Percentiles rank a stretch among this genome's conserved stretches.
Evolutionary conservation across 306 rosid genomes (phyloP).

Genomic region (Inga laurina): DNA sequence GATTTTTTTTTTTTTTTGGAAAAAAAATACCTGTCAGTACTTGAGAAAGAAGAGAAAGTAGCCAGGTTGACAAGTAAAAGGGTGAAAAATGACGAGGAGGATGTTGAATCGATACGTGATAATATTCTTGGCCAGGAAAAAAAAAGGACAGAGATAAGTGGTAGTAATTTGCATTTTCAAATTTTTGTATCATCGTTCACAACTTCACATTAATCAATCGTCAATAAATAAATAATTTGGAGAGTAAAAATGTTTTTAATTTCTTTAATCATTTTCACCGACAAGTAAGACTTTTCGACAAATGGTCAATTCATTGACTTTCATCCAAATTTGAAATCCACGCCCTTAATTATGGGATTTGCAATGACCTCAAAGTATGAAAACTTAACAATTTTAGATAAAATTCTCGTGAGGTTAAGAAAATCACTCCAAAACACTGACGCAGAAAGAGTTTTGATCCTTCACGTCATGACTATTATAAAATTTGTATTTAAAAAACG

Average conservation of each 20-base stretch:
- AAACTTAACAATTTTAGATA: neutral
- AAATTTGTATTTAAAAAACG: neutral
- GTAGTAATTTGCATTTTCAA: neutral
- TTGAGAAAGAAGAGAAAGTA: too few relatives aligned
- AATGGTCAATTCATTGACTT: neutral
- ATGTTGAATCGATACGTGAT: neutral
- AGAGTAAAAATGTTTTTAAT: neutral
- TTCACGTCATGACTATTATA: neutral
- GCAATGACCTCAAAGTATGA: neutral
- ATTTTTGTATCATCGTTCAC: neutral
- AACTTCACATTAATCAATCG: neutral
- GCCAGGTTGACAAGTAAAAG: too few relatives aligned
- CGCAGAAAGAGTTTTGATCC: neutral
- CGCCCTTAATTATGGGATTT: neutral
- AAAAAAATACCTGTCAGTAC: too few relatives aligned
- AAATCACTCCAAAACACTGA: neutral
- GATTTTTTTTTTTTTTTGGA: too few relatives aligned
- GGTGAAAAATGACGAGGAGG: neutral
- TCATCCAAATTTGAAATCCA: neutral
- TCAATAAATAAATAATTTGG: neutral
- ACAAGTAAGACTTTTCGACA: slow-evolving; percentile 15
- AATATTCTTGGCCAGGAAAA: neutral
- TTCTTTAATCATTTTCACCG: slow-evolving; percentile 5
- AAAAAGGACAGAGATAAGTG: neutral
- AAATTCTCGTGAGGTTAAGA: too few relatives aligned